Percentiles rank a stretch among this genome's conserved stretches.
These are phyloP conservation scores for Lentinus brumalis DNA, from an alignment of 768 basidiomycete species.

Conservation along the genomic window DNA sequence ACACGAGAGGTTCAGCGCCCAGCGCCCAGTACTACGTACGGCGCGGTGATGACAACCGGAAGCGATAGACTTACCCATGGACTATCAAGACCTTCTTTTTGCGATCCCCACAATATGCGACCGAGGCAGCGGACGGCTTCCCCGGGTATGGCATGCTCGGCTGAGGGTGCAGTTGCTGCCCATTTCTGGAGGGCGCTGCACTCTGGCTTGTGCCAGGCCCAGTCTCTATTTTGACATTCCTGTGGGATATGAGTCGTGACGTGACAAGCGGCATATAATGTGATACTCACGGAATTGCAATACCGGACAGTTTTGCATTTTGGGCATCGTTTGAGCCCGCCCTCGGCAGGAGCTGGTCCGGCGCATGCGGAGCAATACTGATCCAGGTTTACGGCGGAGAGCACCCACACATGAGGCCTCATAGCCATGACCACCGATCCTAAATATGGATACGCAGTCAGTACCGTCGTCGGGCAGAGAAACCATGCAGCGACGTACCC, in stretches of 20 bases:
- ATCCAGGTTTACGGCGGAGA: conserved; percentile 64
- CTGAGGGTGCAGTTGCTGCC: conserved; percentile 51
- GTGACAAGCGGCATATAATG: not conserved
- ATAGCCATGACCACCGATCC: conserved; percentile 61
- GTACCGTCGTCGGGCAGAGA: not conserved
- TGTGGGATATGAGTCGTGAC: conserved; percentile 29
- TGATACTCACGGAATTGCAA: conserved; percentile 63
- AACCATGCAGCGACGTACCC: conserved; percentile 33
- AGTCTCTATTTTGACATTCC: conserved; percentile 74
- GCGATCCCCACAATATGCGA: conserved; percentile 67
- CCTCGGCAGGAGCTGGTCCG: conserved; percentile 34
- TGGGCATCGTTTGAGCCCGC: conserved; percentile 68
- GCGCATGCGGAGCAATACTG: conserved; percentile 74
- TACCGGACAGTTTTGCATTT: conserved; percentile 73
- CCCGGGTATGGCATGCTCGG: conserved; percentile 55
- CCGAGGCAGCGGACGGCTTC: conserved; percentile 83
- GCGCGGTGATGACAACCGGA: not conserved
- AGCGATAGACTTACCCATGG: conserved; percentile 51
- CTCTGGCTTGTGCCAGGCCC: conserved; percentile 77
- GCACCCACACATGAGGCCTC: conserved; percentile 60
- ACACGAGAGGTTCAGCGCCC: not conserved
- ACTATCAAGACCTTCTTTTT: conserved; percentile 54
- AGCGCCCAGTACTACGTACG: not conserved
- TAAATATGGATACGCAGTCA: conserved; percentile 29
- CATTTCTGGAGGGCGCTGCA: conserved; percentile 68